These are phyloP conservation scores for Citrus hindsii DNA, from an alignment of 345 rosid genomes.

Conservation along the genomic window DNA sequence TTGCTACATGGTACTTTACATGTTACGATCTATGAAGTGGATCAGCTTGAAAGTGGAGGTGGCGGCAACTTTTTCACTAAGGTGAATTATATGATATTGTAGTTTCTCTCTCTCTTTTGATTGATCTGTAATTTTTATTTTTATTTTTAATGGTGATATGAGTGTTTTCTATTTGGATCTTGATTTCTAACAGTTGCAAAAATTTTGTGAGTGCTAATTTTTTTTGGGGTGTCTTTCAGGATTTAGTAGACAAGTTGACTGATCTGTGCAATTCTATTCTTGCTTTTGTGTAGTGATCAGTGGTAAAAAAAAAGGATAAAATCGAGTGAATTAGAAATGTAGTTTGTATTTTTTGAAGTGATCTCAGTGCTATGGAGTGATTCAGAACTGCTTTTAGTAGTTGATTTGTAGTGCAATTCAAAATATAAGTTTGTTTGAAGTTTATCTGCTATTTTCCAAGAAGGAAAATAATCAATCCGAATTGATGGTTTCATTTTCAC, in stretches of 20 bases:
- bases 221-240: neutral
- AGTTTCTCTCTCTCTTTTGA: neutral
- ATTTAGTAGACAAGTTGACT: neutral
- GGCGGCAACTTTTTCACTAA: constrained; percentile 59
- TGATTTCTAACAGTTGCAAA: neutral
- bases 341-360: neutral
- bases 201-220: neutral
- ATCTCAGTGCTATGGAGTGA: neutral
- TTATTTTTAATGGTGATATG: neutral
- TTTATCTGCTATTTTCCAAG: neutral
- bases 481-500: neutral
- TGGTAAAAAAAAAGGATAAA: too few species aligned
- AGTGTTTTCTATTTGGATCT: neutral
- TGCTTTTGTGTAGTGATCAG: neutral
- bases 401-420: neutral
- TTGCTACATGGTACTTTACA: constrained; percentile 84
- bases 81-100: constrained; percentile 36
- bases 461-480: neutral
- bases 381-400: neutral
- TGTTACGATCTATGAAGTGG: constrained; percentile 85
- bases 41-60: constrained; percentile 46
- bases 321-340: neutral
- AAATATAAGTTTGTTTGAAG: neutral
- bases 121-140: neutral
- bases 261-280: neutral